Conservation (phyloP, 148 eudicot species). For the Spergularia marina region DNA sequence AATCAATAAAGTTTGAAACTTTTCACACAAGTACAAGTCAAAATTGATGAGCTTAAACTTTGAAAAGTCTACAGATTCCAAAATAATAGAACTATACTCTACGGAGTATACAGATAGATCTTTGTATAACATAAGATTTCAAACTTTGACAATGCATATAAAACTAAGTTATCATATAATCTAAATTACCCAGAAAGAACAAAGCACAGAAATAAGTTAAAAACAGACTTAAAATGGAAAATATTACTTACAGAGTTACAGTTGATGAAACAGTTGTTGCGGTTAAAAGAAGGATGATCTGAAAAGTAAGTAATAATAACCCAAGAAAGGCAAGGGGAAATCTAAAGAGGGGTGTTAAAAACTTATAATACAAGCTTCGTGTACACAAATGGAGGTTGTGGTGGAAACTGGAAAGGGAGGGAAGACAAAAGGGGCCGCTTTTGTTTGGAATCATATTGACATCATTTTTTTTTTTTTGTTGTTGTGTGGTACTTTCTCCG, state of each 20-base stretch:
- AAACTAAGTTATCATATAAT: neutral
- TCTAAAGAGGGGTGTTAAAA: neutral
- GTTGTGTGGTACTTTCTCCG: neutral
- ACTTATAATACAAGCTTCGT: neutral
- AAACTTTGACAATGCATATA: constrained; percentile 5
- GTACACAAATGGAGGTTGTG: neutral
- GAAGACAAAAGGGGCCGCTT: constrained; percentile 24
- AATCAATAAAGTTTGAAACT: neutral
- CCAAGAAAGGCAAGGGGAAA: neutral
- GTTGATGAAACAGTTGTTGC: constrained; percentile 14
- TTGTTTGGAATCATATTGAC: neutral
- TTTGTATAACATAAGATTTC: neutral
- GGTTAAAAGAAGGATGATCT: neutral
- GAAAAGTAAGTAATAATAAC: neutral
- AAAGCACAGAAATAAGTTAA: neutral
- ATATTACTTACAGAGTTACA: constrained; percentile 4
- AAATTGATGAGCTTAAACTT: constrained; percentile 20
- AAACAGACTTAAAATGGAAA: neutral
- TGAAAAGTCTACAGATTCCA: constrained; percentile 14
- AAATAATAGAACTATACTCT: neutral
- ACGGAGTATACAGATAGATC: no score
- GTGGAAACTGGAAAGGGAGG: neutral
- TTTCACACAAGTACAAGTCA: constrained; percentile 25
- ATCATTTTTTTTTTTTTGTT: neutral
- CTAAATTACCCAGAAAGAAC: neutral